Percentiles rank a stretch among this genome's conserved stretches.
Conservation (phyloP, 495 filamentous ascomycete genomes). For the Amorphotheca resinae region DNA sequence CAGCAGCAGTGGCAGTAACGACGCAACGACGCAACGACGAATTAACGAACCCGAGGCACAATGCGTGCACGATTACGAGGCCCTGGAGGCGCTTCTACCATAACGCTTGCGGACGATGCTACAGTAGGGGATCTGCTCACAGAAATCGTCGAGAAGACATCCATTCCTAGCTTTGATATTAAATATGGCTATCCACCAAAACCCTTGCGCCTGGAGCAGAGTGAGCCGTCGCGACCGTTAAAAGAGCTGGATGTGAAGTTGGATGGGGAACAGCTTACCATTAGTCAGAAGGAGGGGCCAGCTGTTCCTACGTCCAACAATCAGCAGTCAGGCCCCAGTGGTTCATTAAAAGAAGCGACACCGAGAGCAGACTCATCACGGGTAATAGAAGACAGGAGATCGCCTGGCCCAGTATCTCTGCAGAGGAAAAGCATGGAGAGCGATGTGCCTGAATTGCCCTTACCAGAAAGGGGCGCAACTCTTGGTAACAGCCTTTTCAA, state of each 20-base stretch:
- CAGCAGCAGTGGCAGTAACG: no score
- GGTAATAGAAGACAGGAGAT: neutral
- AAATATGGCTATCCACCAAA: constrained; percentile 84
- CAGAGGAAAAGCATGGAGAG: constrained; percentile 20
- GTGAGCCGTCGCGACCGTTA: constrained; percentile 30
- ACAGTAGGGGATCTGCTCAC: constrained; percentile 49
- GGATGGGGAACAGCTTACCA: constrained; percentile 48
- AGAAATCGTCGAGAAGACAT: constrained; percentile 43
- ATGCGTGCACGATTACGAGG: constrained; percentile 56
- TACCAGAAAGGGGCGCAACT: constrained; percentile 48
- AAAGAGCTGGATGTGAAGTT: constrained; percentile 51
- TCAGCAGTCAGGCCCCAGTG: neutral
- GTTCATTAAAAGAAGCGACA: neutral
- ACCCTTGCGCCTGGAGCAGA: constrained; percentile 43
- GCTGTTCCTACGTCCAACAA: neutral
- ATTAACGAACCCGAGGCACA: no score
- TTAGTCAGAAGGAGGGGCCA: constrained; percentile 10
- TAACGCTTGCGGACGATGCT: constrained; percentile 52
- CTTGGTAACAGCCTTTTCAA: constrained; percentile 23
- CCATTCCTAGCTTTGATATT: constrained; percentile 46
- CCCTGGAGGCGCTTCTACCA: constrained; percentile 45
- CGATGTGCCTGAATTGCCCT: constrained; percentile 59
- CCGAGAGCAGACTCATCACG: neutral
- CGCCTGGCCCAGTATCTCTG: constrained; percentile 15
- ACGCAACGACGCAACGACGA: no score